Percentiles rank a stretch among this genome's conserved stretches.
These are phyloP conservation scores for Paramyrothecium sp. DNA, from an alignment of 2,329 filamentous ascomycete species.

Conservation along the genomic window DNA sequence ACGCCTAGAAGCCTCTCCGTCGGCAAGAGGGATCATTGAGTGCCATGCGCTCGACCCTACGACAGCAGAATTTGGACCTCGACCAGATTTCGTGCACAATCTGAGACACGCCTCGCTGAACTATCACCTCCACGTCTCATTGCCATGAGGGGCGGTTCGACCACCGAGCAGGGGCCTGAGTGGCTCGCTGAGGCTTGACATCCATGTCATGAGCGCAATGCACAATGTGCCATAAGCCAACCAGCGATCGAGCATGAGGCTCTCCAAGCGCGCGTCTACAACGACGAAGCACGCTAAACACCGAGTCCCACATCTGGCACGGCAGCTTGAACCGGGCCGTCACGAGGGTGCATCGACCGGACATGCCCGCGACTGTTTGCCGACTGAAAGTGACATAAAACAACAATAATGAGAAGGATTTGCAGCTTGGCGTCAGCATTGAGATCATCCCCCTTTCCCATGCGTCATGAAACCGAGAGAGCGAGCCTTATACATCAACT, in stretches of 20 bases:
- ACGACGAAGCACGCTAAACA: not conserved
- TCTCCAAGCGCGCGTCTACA: slow-evolving; percentile 27
- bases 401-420: not conserved
- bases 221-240: not conserved
- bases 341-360: not conserved
- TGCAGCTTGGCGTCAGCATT: not conserved
- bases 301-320: not conserved
- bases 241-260: slow-evolving; percentile 3
- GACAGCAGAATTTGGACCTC: no score
- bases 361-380: not conserved
- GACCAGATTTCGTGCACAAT: not conserved
- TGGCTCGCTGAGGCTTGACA: not conserved
- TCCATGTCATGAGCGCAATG: not conserved
- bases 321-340: not conserved
- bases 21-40: no score
- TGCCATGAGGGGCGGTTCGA: not conserved
- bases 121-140: not conserved
- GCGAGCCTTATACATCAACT: not conserved
- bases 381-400: not conserved
- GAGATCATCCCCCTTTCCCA: not conserved
- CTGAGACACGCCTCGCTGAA: not conserved
- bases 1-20: no score
- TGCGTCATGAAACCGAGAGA: not conserved
- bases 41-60: no score
- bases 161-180: not conserved